Conservation (phyloP, 108 stramenopile genomes). For the Cyclotella atomus region DNA sequence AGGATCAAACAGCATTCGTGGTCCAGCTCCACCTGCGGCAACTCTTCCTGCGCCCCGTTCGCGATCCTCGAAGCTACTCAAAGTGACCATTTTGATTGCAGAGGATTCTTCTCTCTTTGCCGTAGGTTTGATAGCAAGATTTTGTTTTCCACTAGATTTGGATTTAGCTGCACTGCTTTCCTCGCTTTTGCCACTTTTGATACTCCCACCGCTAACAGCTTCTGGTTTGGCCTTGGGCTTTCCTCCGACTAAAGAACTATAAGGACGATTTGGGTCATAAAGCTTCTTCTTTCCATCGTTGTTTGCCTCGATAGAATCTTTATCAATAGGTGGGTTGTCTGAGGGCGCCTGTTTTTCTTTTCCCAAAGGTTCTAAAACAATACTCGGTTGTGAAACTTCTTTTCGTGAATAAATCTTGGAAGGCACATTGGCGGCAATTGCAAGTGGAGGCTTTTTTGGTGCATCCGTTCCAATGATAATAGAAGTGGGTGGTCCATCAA, state of each 20-base stretch:
- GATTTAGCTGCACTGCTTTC: conserved; percentile 12
- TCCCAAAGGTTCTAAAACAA: conserved; percentile 15
- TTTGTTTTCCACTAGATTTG: conserved; percentile 13
- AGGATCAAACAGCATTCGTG: conserved; percentile 88
- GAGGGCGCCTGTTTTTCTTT: neutral
- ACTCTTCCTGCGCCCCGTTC: conserved; percentile 66
- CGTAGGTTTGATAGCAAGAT: neutral
- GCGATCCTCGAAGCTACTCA: conserved; percentile 73
- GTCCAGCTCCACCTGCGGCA: conserved; percentile 41
- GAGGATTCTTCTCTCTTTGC: conserved; percentile 30
- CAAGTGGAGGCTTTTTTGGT: conserved; percentile 5
- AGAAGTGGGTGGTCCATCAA: conserved; percentile 13
- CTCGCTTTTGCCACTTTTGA: conserved; percentile 24
- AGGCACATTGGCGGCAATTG: conserved; percentile 1
- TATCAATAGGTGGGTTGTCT: neutral
- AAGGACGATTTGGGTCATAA: conserved; percentile 65
- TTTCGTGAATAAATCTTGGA: conserved; percentile 21
- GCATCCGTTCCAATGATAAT: conserved; percentile 12
- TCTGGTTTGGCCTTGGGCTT: conserved; percentile 20
- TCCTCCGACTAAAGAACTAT: conserved; percentile 52
- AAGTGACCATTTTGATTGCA: conserved; percentile 66
- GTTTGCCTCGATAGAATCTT: neutral
- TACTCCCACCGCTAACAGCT: neutral
- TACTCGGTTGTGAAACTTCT: conserved; percentile 16
- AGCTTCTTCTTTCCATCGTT: conserved; percentile 34